A percentile compares a stretch with the other conserved stretches of the same genome.
These are phyloP conservation scores for Ramaria rubella DNA, from an alignment of 768 basidiomycete genomes.

Conservation along the genomic window DNA sequence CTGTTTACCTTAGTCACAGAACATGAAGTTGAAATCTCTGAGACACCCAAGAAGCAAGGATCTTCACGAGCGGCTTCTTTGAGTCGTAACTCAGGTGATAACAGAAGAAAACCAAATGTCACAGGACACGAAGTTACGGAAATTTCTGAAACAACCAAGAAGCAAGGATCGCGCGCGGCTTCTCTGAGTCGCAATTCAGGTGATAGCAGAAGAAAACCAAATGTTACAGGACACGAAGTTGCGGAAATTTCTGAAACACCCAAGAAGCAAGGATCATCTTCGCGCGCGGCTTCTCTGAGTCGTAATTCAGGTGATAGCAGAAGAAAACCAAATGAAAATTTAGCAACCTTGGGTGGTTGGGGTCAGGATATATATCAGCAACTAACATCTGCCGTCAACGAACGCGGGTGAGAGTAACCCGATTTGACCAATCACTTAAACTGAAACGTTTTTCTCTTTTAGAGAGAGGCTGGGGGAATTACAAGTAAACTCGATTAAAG, in stretches of 20 bases:
- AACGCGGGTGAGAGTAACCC: constrained; percentile 50
- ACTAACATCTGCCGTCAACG: constrained; percentile 40
- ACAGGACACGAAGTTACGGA: constrained; percentile 44
- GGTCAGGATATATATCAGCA: background rate
- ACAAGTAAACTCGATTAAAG: background rate
- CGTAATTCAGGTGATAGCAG: constrained; percentile 10
- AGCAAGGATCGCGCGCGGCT: constrained; percentile 19
- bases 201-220: constrained; percentile 4
- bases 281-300: constrained; percentile 7
- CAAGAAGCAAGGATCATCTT: constrained; percentile 27
- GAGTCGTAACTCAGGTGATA: constrained; percentile 10
- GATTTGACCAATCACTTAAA: background rate
- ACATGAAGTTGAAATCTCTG: constrained; percentile 41
- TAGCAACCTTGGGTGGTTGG: constrained; percentile 18
- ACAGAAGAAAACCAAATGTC: constrained; percentile 7
- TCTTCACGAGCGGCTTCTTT: constrained; percentile 11
- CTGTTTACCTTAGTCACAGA: background rate
- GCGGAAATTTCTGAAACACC: constrained; percentile 50
- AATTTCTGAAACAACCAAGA: constrained; percentile 40
- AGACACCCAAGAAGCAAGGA: constrained; percentile 30
- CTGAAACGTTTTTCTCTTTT: background rate
- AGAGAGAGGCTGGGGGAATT: background rate
- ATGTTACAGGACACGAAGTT: constrained; percentile 29
- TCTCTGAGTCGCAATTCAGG: constrained; percentile 10
- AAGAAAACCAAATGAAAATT: constrained; percentile 13